Evolutionary conservation across 2,329 filamentous ascomycete species (phyloP).

Genomic region (Thelonectria olida): DNA sequence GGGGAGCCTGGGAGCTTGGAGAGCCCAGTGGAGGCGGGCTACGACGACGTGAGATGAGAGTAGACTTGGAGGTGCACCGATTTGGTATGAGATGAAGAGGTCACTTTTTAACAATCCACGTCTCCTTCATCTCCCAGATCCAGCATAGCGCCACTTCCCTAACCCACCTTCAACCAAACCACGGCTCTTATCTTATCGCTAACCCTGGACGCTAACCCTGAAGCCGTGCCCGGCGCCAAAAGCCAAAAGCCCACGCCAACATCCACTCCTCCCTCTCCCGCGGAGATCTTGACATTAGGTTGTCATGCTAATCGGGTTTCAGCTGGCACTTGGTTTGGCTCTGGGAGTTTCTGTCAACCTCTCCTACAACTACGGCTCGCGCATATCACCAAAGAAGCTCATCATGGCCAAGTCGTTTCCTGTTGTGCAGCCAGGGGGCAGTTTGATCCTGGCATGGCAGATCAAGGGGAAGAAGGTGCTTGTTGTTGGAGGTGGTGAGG

Average conservation of each 20-base stretch:
- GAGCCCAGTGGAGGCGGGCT: neutral
- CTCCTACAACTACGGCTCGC: conserved; percentile 13
- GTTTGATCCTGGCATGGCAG: conserved; percentile 95
- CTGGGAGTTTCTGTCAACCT: conserved; percentile 24
- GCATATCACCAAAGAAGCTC: conserved; percentile 15
- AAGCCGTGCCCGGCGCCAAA: conserved; percentile 7
- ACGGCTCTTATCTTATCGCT: conserved; percentile 26
- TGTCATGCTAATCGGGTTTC: conserved; percentile 11
- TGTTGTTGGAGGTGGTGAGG: conserved; percentile 96
- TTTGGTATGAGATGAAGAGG: neutral
- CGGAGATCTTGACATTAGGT: neutral
- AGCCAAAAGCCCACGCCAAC: conserved; percentile 2
- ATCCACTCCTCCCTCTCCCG: neutral
- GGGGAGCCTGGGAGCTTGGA: neutral
- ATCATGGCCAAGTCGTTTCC: conserved; percentile 68
- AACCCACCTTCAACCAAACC: neutral
- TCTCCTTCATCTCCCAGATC: neutral
- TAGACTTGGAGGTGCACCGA: neutral
- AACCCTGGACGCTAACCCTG: neutral
- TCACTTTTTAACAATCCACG: neutral
- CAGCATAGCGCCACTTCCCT: neutral
- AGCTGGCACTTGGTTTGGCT: conserved; percentile 14
- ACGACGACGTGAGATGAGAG: conserved; percentile 3
- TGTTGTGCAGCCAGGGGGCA: conserved; percentile 87
- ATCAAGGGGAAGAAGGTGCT: conserved; percentile 87